These are phyloP conservation scores for Aethionema arabicum DNA, from an alignment of 345 rosid genomes.

Conservation along the genomic window DNA sequence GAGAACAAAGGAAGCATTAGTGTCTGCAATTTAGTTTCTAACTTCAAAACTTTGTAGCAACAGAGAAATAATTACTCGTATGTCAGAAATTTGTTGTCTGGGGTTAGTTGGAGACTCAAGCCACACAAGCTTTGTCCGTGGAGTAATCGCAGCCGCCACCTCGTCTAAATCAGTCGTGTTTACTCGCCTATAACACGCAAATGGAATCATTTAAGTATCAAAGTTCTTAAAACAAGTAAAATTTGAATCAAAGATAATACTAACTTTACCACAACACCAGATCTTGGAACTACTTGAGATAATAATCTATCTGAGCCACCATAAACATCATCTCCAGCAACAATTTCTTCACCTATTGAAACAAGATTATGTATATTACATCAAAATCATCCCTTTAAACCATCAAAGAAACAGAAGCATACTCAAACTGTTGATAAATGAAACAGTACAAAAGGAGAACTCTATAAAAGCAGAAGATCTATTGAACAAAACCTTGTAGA, in stretches of 20 bases:
- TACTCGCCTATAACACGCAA: slow-evolving; percentile 60
- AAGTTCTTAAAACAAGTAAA: slow-evolving; percentile 7
- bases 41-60: background rate
- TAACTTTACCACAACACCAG: slow-evolving; percentile 77
- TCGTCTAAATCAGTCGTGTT: slow-evolving; percentile 66
- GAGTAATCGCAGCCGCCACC: slow-evolving; percentile 77
- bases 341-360: slow-evolving; percentile 72
- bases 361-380: slow-evolving; percentile 2
- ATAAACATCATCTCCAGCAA: slow-evolving; percentile 92
- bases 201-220: slow-evolving; percentile 8
- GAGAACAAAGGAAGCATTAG: slow-evolving; percentile 8
- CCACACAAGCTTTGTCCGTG: slow-evolving; percentile 86
- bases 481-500: too few species aligned
- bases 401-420: too few species aligned
- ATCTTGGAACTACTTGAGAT: slow-evolving; percentile 79
- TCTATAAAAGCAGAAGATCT: too few species aligned
- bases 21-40: background rate
- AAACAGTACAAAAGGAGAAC: too few species aligned
- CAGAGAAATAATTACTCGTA: slow-evolving; percentile 48
- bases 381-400: too few species aligned
- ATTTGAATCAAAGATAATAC: slow-evolving; percentile 32
- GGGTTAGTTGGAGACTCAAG: slow-evolving; percentile 94
- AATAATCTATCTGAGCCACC: slow-evolving; percentile 92
- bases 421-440: too few species aligned
- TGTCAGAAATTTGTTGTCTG: slow-evolving; percentile 78